Percentiles rank a stretch among this genome's conserved stretches.
Evolutionary conservation across 805 yeast species (phyloP).

Genomic region (Starmerella gropengiesseri): DNA sequence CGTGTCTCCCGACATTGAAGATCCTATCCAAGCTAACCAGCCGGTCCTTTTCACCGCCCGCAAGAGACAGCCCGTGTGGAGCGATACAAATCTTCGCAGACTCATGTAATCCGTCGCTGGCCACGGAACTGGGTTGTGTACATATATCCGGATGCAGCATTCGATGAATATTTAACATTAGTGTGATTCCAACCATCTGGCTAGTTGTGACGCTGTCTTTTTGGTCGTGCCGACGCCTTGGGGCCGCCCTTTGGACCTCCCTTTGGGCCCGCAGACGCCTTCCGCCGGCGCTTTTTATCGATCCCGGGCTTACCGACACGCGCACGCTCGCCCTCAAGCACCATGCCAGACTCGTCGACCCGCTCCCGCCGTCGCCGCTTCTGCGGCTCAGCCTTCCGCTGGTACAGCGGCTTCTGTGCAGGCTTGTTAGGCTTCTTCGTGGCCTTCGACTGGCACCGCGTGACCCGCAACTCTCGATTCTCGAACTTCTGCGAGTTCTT

Average conservation of each 20-base stretch:
- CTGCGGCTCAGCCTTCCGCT: constrained; percentile 16
- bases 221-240: neutral
- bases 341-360: constrained; percentile 8
- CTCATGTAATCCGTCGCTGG: neutral
- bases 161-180: too few species aligned
- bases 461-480: constrained; percentile 59
- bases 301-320: constrained; percentile 16
- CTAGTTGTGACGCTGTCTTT: constrained; percentile 2
- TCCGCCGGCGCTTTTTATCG: constrained; percentile 12
- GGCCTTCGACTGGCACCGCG: constrained; percentile 43
- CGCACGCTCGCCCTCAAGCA: constrained; percentile 29
- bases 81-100: constrained; percentile 14
- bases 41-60: neutral
- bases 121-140: too few species aligned
- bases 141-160: too few species aligned
- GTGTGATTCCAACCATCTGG: too few species aligned
- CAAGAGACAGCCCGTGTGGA: constrained; percentile 19
- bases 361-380: constrained; percentile 8
- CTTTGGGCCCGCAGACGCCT: constrained; percentile 17
- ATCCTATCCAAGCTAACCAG: neutral
- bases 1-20: constrained; percentile 5
- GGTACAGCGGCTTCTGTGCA: constrained; percentile 8
- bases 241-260: neutral
- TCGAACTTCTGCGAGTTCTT: constrained; percentile 55
- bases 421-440: constrained; percentile 7